phyloP scores from a whole-genome alignment of 2,329 filamentous ascomycete species.

The Celoporthe dispersa region DNA sequence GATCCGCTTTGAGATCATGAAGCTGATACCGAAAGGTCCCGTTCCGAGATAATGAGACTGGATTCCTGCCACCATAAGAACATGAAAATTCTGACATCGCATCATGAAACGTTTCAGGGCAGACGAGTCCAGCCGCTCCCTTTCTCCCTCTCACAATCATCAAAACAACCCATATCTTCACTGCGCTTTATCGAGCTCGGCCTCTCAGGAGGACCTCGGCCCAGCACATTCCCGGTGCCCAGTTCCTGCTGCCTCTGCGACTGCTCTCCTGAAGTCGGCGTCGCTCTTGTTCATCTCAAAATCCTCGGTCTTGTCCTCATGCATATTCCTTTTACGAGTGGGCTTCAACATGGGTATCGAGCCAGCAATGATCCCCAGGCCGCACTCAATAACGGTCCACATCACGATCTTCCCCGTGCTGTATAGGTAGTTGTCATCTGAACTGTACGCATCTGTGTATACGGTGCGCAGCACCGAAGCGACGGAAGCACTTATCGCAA shows the following conservation, averaged over 20 bases:
- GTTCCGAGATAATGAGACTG: neutral
- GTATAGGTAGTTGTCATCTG: slow-evolving; percentile 27
- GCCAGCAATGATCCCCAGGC: slow-evolving; percentile 27
- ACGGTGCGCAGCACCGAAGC: slow-evolving; percentile 27
- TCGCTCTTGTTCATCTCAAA: slow-evolving; percentile 26
- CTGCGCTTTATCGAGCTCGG: neutral
- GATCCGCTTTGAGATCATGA: neutral
- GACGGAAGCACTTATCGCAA: slow-evolving; percentile 23
- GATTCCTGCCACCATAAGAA: slow-evolving; percentile 4
- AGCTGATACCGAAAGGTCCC: too few species aligned
- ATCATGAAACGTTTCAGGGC: slow-evolving; percentile 17
- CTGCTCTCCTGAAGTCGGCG: slow-evolving; percentile 17
- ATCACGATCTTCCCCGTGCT: slow-evolving; percentile 29
- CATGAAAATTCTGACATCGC: slow-evolving; percentile 1
- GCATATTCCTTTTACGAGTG: neutral
- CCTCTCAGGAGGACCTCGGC: neutral
- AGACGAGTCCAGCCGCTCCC: slow-evolving; percentile 11
- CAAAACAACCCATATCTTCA: neutral
- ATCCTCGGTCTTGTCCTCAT: slow-evolving; percentile 24
- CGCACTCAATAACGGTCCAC: slow-evolving; percentile 29
- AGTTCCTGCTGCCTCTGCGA: slow-evolving; percentile 13
- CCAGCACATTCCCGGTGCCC: neutral
- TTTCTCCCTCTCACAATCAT: neutral
- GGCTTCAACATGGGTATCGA: slow-evolving; percentile 27
- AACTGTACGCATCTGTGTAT: slow-evolving; percentile 27